Percentiles rank a stretch among this genome's conserved stretches.
Evolutionary conservation across 768 basidiomycete species (phyloP).

Genomic region (Ramaria rubella): DNA sequence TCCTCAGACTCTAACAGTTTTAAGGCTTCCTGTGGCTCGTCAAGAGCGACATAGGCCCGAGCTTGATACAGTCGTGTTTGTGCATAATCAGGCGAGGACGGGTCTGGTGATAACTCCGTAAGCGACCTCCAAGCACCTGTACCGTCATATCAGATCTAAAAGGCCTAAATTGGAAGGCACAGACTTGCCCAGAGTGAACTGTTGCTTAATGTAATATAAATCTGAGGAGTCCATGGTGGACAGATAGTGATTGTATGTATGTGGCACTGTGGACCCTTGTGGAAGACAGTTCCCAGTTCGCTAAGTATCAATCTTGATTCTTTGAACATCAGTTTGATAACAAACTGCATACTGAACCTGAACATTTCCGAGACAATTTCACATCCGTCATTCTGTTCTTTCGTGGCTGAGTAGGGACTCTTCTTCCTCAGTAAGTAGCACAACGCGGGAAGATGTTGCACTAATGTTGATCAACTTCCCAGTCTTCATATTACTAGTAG

Average conservation of each 20-base stretch:
- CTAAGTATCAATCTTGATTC: no score
- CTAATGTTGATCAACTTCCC: no score
- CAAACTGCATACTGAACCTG: no score
- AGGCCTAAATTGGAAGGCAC: neutral
- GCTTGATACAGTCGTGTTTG: conserved; percentile 70
- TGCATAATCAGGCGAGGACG: conserved; percentile 56
- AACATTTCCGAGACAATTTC: no score
- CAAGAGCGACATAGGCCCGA: conserved; percentile 68
- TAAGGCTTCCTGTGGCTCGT: conserved; percentile 49
- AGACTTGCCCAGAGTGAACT: conserved; percentile 61
- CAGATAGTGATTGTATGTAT: neutral
- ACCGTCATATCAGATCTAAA: neutral
- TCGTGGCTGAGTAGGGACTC: no score
- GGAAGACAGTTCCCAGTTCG: neutral
- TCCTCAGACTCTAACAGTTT: conserved; percentile 49
- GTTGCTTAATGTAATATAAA: conserved; percentile 65
- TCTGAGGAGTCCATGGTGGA: conserved; percentile 49
- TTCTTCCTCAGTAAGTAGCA: no score
- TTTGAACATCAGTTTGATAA: no score
- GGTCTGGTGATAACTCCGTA: conserved; percentile 47
- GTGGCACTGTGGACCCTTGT: neutral
- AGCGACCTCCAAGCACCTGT: conserved; percentile 67
- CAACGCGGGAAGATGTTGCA: no score
- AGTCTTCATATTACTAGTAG: no score
- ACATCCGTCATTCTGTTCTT: no score